phyloP scores from a whole-genome alignment of 1,284 basidiomycete genomes.

The Malassezia slooffiae region DNA sequence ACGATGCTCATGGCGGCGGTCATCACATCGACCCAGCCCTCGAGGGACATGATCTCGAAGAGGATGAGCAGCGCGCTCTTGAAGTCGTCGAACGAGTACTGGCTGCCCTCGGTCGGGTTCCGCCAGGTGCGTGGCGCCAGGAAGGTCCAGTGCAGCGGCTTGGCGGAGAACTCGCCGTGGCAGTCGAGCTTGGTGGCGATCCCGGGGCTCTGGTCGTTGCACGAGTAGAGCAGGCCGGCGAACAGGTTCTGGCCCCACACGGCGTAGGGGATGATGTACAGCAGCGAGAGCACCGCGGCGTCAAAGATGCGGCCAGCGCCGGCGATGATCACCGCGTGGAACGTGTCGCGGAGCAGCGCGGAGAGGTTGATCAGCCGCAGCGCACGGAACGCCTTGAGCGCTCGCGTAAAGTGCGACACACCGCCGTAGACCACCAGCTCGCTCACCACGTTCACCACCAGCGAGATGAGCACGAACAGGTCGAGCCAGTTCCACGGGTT shows the following conservation, averaged over 20 bases:
- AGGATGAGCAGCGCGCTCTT: constrained; percentile 74
- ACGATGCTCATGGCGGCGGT: constrained; percentile 67
- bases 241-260: constrained; percentile 96
- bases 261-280: constrained; percentile 90
- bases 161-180: constrained; percentile 59
- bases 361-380: constrained; percentile 70
- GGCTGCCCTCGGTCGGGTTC: constrained; percentile 70
- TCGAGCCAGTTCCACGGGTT: constrained; percentile 89
- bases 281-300: constrained; percentile 78
- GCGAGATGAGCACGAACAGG: constrained; percentile 69
- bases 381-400: constrained; percentile 78
- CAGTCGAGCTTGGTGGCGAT: constrained; percentile 59
- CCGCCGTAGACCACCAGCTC: constrained; percentile 63
- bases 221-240: constrained; percentile 68
- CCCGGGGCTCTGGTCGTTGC: constrained; percentile 58
- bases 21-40: constrained; percentile 95
- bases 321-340: constrained; percentile 80
- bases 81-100: constrained; percentile 86
- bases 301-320: constrained; percentile 77
- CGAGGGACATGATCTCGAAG: constrained; percentile 87
- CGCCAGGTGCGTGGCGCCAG: constrained; percentile 76
- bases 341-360: constrained; percentile 66
- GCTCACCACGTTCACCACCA: constrained; percentile 70
- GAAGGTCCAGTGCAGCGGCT: constrained; percentile 54
- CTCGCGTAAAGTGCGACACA: constrained; percentile 68